Evolutionary conservation across 1,284 basidiomycete species (phyloP).

Genomic region (Trichosporon sp.): DNA sequence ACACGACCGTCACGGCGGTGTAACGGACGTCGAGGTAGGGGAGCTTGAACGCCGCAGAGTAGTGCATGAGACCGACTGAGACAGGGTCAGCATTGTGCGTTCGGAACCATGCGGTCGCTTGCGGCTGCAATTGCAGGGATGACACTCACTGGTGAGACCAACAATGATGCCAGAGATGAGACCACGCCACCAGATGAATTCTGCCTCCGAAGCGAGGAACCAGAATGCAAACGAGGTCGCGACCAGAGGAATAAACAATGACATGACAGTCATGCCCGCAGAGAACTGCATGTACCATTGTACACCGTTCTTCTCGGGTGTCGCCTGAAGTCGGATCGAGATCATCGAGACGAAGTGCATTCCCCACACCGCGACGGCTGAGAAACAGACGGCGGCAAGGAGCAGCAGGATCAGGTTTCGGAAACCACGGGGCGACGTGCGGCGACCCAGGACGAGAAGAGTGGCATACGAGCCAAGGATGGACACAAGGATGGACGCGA

Average conservation of each 20-base stretch:
- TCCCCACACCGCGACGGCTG: conserved; percentile 71
- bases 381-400: conserved; percentile 76
- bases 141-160: conserved; percentile 70
- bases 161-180: conserved; percentile 68
- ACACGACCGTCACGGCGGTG: conserved; percentile 55
- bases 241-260: conserved; percentile 59
- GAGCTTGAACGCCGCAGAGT: conserved; percentile 58
- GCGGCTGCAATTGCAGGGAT: neutral
- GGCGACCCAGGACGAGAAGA: conserved; percentile 58
- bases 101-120: too few relatives aligned
- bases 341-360: conserved; percentile 61
- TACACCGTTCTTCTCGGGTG: neutral
- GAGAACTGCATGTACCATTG: conserved; percentile 58
- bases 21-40: conserved; percentile 48
- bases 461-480: conserved; percentile 60
- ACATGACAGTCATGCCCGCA: conserved; percentile 59
- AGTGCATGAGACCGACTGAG: conserved; percentile 58
- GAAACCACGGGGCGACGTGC: conserved; percentile 56
- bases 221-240: conserved; percentile 59
- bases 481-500: conserved; percentile 60
- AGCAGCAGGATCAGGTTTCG: conserved; percentile 57
- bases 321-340: conserved; percentile 52
- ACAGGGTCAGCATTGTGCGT: conserved; percentile 28
- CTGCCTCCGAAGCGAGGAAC: conserved; percentile 57
- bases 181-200: conserved; percentile 56